Base-by-base conservation (phyloP, 148 eudicot genomes). In the Nepenthes mirabilis region DNA sequence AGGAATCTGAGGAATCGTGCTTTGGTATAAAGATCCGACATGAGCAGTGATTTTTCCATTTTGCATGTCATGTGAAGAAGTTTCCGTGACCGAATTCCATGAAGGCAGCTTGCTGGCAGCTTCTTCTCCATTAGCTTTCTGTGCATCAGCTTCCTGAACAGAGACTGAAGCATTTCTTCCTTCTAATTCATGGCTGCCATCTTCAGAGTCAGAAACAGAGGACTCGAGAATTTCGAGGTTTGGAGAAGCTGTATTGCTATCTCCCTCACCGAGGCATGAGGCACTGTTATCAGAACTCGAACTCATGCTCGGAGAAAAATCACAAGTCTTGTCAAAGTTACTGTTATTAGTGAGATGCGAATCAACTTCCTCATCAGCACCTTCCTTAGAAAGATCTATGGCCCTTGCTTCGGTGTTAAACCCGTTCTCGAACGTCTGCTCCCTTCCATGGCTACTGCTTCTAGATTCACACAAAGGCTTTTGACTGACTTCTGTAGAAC, bases 281-380 rank as follows among this genome's bases (percentile, higher is more conserved):
- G 98, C 85, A 82, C 86, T 78, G 75, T 86, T 88, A 71, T 88
- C 98, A 59, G 96, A 93, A 73, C 72, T 80, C 52, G 91, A 88
- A 56, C 82, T 80, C 71, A 71, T 77, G 77, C 80, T 82, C 43
- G 64, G 71, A 61, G 82, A 78, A 54, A 75, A 76, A 74, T 77
- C 77, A 23, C 65, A 59, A 14, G 74, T 79, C 57, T 75, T 79
- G 45, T 56, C 62, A 35, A 48, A 70, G 50, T 77, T 70, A 65
- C 77, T 74, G 34, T 65, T 74, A 34, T 72, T 68, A 10, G 64
- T 63, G 6, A 68, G 59, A 66, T 69, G 51, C 14, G 61, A 62
- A 72, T 69, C 81, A 62, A 60, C 58, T 51, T 83, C 82, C 45
- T 65, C 86, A 62, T 66, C 67, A 34, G 69, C 70, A 11, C 57